Evolutionary conservation across 2,329 filamentous ascomycete species (phyloP), one percentile per base, ranked within the genome.

Genomic region (Hymenoscyphus infarciens): DNA sequence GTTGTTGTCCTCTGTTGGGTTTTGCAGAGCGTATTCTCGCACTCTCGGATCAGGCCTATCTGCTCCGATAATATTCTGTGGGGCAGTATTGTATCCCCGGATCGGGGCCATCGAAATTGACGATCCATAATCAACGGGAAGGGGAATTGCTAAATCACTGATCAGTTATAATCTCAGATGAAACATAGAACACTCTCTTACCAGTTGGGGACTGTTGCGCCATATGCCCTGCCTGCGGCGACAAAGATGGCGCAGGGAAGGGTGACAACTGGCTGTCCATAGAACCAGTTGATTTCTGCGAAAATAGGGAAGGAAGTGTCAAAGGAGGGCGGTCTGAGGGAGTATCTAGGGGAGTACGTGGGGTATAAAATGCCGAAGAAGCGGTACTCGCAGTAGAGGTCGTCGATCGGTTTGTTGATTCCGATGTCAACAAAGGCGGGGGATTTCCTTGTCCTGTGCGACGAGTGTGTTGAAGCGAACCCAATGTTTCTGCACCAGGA

Each of bases 291-390:
- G 70, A 61, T 59, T 72, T 74, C 27, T 70, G 69, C 6, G 66
- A 19, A 57, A 67, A 74, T 8, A 70, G 35, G 5, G 70, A 53
- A 10, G 72, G 68, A 4, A 73, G 68, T 2, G 69, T 68, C 8
- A 73, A 52, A 22, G 45, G 61, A 42, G 71, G 54, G 42, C 72
- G 66, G 16, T 74, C 72, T 3, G 71, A 53, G 29, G 69, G 63
- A 2, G 72, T 69, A 35, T 75, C 73, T 56, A 75, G 59, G 1
- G 72, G 72, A 13, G 72, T 74, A 5, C 69, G 68, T 42, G 72
- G 72, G 5, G 65, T 66, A 35, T 68, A 71, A 38, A 68, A 73
- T 25, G 64, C 45, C n/a, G 70, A 70, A 1, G 72, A 72, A 13
- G 54, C 61, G 8, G 69, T 68, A 61, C 71, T 72, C 16, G 55